phyloP scores from a whole-genome alignment of 2,329 filamentous ascomycete species.

The Aspergillus awamori region DNA sequence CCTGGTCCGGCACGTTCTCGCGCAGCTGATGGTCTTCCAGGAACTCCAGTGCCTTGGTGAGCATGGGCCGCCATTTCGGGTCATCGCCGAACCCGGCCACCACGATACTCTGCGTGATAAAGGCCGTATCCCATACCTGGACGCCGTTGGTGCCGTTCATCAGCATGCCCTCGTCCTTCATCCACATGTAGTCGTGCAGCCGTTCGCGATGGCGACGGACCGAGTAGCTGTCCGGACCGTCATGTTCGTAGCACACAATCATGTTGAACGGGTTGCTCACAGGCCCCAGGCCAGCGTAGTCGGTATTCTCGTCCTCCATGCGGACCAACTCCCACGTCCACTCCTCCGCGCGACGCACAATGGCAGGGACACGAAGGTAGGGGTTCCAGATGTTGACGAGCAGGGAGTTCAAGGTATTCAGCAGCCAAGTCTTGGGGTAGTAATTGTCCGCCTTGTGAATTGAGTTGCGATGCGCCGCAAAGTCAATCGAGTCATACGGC shows the following conservation, averaged over 20 bases:
- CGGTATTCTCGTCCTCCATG: conserved; percentile 91
- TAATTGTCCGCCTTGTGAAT: conserved; percentile 84
- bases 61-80: conserved; percentile 77
- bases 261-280: conserved; percentile 91
- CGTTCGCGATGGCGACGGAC: conserved; percentile 79
- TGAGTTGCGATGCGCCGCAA: conserved; percentile 75
- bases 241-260: conserved; percentile 79
- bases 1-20: conserved; percentile 76
- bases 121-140: conserved; percentile 94
- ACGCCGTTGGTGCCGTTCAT: conserved; percentile 98
- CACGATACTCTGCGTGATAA: conserved; percentile 79
- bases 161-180: conserved; percentile 90
- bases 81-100: conserved; percentile 79
- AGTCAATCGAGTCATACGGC: conserved; percentile 76
- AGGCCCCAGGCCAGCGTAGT: conserved; percentile 81
- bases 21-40: conserved; percentile 89
- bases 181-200: conserved; percentile 84
- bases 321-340: conserved; percentile 82
- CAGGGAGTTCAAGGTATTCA: conserved; percentile 77
- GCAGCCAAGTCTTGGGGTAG: conserved; percentile 83
- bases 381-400: conserved; percentile 80
- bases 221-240: conserved; percentile 73
- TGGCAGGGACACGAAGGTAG: conserved; percentile 66
- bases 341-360: conserved; percentile 74
- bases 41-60: conserved; percentile 79